Conservation (phyloP, 225 moss, liverwort and hornwort species). For the Antitrichia curtipendula region DNA sequence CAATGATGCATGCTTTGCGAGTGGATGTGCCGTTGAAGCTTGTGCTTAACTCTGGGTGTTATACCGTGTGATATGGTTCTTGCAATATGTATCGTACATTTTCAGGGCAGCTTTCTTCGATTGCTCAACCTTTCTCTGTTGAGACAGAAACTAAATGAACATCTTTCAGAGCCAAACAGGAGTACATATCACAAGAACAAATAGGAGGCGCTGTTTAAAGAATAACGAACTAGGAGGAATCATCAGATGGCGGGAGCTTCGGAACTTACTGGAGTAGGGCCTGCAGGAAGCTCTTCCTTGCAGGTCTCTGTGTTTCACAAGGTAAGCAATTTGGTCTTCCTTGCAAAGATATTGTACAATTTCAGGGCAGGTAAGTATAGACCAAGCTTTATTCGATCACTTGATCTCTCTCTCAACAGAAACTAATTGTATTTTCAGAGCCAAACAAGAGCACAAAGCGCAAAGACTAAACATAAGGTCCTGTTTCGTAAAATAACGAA, state of each 20-base stretch:
- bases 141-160: background rate
- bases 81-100: background rate
- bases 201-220: background rate
- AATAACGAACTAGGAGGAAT: background rate
- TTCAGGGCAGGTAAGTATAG: background rate
- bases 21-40: background rate
- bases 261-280: too few species aligned
- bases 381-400: background rate
- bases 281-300: too few species aligned
- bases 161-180: background rate
- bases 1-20: background rate
- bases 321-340: background rate
- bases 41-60: background rate
- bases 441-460: constrained; percentile 2
- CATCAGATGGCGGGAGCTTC: background rate
- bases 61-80: background rate
- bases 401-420: background rate
- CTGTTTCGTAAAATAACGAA: background rate
- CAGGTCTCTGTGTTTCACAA: background rate
- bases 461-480: constrained; percentile 1
- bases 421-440: background rate
- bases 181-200: background rate
- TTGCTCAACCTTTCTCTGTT: background rate
- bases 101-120: background rate
- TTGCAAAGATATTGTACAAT: background rate